These are phyloP conservation scores for Tubosaeta sp. DNA, from an alignment of 768 basidiomycete species.

Conservation along the genomic window DNA sequence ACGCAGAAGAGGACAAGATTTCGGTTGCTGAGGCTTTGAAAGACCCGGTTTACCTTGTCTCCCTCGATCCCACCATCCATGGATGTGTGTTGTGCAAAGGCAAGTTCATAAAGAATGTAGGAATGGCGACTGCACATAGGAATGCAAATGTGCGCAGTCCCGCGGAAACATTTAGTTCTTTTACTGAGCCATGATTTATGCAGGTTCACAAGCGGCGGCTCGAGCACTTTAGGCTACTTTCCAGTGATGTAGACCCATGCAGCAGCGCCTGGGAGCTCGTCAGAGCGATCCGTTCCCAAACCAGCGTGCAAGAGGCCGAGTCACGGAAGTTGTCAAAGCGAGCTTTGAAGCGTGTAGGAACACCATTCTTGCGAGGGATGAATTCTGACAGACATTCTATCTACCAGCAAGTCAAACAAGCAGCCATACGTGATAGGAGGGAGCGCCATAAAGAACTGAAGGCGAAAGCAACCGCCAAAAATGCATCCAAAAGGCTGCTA, in stretches of 20 bases:
- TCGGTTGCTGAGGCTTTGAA: conserved; percentile 56
- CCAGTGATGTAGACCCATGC: conserved; percentile 36
- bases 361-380: neutral
- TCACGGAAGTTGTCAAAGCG: conserved; percentile 48
- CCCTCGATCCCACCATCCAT: conserved; percentile 50
- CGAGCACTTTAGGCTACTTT: conserved; percentile 44
- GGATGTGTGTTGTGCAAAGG: conserved; percentile 69
- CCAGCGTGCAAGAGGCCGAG: neutral
- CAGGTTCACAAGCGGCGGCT: conserved; percentile 65
- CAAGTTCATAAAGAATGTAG: conserved; percentile 59
- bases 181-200: conserved; percentile 1
- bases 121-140: conserved; percentile 55
- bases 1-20: conserved; percentile 33
- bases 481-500: conserved; percentile 6
- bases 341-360: conserved; percentile 57
- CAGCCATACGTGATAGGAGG: conserved; percentile 43
- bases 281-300: conserved; percentile 8
- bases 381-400: neutral
- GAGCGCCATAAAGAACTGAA: conserved; percentile 44
- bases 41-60: conserved; percentile 60
- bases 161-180: neutral
- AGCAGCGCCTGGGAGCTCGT: conserved; percentile 47
- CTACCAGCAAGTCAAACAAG: conserved; percentile 45
- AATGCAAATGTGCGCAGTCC: conserved; percentile 56
- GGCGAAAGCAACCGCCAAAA: conserved; percentile 39